These are phyloP conservation scores for Calonectria honghensis DNA, from an alignment of 2,329 filamentous ascomycete species.

Conservation along the genomic window DNA sequence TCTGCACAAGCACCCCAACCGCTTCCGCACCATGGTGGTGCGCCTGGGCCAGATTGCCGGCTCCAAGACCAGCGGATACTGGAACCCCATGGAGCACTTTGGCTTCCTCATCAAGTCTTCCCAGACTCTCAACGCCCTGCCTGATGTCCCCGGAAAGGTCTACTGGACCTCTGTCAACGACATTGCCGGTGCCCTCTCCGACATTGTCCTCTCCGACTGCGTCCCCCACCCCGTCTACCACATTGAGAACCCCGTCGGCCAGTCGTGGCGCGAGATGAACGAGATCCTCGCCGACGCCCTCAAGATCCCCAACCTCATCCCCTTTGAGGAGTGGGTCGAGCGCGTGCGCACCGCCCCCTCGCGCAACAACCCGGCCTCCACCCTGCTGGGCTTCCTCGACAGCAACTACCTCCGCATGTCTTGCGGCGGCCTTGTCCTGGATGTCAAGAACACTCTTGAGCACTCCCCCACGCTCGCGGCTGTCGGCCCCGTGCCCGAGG, in stretches of 20 bases:
- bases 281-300: conserved; percentile 26
- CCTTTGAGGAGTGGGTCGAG: conserved; percentile 32
- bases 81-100: conserved; percentile 52
- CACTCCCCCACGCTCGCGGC: conserved; percentile 26
- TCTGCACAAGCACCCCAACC: conserved; percentile 43
- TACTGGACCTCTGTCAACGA: conserved; percentile 34
- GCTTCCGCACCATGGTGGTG: conserved; percentile 48
- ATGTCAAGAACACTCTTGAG: conserved; percentile 25
- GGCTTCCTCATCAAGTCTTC: conserved; percentile 51
- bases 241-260: conserved; percentile 35
- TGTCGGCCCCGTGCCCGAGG: conserved; percentile 43
- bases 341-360: conserved; percentile 20
- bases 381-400: conserved; percentile 28
- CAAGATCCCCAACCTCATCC: conserved; percentile 22
- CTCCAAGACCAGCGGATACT: conserved; percentile 50
- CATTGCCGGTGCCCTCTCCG: conserved; percentile 23
- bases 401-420: conserved; percentile 36
- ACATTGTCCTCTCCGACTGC: conserved; percentile 23
- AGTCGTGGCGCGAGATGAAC: conserved; percentile 34
- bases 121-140: conserved; percentile 40
- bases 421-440: conserved; percentile 29
- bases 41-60: conserved; percentile 50
- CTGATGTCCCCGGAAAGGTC: conserved; percentile 37
- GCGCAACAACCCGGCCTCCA: conserved; percentile 29
- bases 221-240: conserved; percentile 26